Base-by-base conservation (phyloP, 192 early-diverging fungal species). In the Chytriomyces hyalinus region DNA sequence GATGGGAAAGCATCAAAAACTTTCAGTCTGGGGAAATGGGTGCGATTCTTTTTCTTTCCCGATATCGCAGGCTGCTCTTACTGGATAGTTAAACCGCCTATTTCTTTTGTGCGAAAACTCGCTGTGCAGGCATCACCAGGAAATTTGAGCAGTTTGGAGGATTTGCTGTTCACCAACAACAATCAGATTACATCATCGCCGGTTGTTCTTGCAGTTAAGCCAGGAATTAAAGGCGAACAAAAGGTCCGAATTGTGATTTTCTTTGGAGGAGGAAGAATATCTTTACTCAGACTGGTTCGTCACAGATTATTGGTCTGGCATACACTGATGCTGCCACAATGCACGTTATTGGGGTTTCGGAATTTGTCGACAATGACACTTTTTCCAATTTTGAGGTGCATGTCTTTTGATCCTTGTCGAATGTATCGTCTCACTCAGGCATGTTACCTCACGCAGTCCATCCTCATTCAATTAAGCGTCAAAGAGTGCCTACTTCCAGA, bases 301-400 rank as follows among this genome's bases (percentile, higher is more conserved):
- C 7, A 9, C 53, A 89, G 84, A 78, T 85, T 6, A 90, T 97
- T n/a, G 96, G 96, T 1, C 92, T 95, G 6, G 91, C 95, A 5
- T 96, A 94, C 80, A 92, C 93, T 3, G 97, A 99, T 76, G 91
- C 95, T 1, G 93, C 95, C 2, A 87, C 80, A 6, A 78, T 90
- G 67, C 87, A 93, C 11, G 87, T 83, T 20, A 81, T 98, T 22
- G 94, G 94, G 4, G 89, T 97, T 28, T 78, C 91, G 60, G 94
- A 98, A 84, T 98, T 99, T 82, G 81, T 93, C 9, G 97, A 99
- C 86, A 94, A 94, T 76, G 94, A 97, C 53, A 87, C 93, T 6
- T 96, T 93, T 78, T 94, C 94, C 15, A 97, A 96, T 74, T 90
- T 99, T 59, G 97, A 99, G 85, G 92, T 92, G 76, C 47, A 24